Percentiles rank a stretch among this genome's conserved stretches.
These are phyloP conservation scores for Scedosporium aurantiacum DNA, from an alignment of 2,329 filamentous ascomycete genomes.

Conservation along the genomic window DNA sequence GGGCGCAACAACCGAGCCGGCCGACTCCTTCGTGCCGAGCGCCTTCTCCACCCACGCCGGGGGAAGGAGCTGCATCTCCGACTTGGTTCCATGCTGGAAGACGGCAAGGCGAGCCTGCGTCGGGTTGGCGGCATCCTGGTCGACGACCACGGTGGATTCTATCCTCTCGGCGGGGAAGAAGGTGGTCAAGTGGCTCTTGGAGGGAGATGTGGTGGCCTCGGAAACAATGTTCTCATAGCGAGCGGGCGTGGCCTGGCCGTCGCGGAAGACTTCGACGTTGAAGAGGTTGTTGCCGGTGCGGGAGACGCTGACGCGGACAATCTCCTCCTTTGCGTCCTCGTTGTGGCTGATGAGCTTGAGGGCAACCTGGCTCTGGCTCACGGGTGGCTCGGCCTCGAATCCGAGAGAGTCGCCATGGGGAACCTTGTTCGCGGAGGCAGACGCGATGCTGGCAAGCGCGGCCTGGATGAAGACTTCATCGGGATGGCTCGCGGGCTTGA, in stretches of 20 bases:
- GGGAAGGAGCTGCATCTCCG: constrained; percentile 42
- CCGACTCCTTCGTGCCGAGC: constrained; percentile 66
- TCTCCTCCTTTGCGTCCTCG: constrained; percentile 51
- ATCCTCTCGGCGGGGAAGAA: constrained; percentile 77
- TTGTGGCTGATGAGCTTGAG: constrained; percentile 51
- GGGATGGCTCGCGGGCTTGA: constrained; percentile 47
- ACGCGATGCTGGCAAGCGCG: constrained; percentile 58
- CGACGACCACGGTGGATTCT: constrained; percentile 61
- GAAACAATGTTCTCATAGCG: constrained; percentile 33
- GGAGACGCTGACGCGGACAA: constrained; percentile 41
- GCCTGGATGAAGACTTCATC: constrained; percentile 79
- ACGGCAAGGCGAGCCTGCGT: constrained; percentile 42
- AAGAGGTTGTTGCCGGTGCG: constrained; percentile 37
- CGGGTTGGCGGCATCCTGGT: constrained; percentile 40
- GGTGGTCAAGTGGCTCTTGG: constrained; percentile 38
- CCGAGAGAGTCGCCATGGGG: constrained; percentile 43
- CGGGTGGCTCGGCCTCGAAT: constrained; percentile 34
- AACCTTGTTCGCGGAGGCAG: constrained; percentile 8
- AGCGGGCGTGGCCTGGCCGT: constrained; percentile 23
- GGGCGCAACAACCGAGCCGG: constrained; percentile 76
- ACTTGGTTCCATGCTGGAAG: constrained; percentile 60
- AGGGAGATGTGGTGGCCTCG: constrained; percentile 20
- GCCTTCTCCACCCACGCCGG: constrained; percentile 83
- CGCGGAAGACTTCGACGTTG: constrained; percentile 32
- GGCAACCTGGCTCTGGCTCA: constrained; percentile 33